Base-by-base conservation (phyloP, 2,329 filamentous ascomycete species). In the Fusarium vanettenii region DNA sequence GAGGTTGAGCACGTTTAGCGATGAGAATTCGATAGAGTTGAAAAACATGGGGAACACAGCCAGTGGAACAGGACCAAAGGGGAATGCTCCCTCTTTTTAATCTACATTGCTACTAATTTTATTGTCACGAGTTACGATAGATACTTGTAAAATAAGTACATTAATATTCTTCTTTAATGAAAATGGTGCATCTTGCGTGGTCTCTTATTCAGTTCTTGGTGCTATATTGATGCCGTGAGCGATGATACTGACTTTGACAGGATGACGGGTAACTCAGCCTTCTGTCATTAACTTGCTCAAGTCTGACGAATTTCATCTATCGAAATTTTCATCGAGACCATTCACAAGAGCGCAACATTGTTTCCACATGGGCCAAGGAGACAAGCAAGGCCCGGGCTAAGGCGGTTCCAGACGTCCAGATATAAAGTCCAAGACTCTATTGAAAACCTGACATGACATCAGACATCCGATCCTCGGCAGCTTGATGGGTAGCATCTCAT, bases 21-120 rank as follows among this genome's bases (percentile, higher is more conserved):
- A 74, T 14, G 70, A 78, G 25, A 67, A 75, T 18, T 76, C 73
- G 13, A 72, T 79, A 73, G 76, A 79, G 35, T 55, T 79, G 14
- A 72, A 69, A 48, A 45, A 61, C 14, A 48, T 78, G 18, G 55
- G 52, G 11, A n/a, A 52, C 10, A 52, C 48, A 4, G 25, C 48
- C 18, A 31, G 48, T 52, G 48, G 48, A 10, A 52, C 25, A 27
- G 27, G 48, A 5, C 48, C 48, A 4, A 52, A 52, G 10, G 48
- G 48, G 27, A 52, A 52, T 20, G 48, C 25, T 52, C 48, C 48
- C 18, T 31, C 25, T 31, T 52, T 52, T 31, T 52, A 31, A 52
- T 52, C 14, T 29, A 52, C 48, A 31, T 13, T 11, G 18, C 25
- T 52, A 20, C 48, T 29, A 52, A 50, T 29, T 31, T n/a, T n/a